Evolutionary conservation across 441 rosid genomes (phyloP), one percentile per base, ranked within the genome.

Genomic region (Gossypium davidsonii): DNA sequence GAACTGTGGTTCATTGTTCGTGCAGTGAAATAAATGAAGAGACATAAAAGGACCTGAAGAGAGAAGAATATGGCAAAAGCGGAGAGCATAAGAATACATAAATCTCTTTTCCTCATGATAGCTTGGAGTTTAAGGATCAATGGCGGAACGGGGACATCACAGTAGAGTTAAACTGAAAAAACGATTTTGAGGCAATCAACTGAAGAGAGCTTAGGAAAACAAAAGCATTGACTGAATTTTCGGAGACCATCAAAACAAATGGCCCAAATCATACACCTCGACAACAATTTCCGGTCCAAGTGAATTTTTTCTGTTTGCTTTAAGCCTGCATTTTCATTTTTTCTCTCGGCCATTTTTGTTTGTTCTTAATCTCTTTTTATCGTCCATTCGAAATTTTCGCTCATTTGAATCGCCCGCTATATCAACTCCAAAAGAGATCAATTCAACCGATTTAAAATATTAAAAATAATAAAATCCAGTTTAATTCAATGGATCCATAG

Each of bases 1-100:
- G 56, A 21, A 18, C 74, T 53, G 49, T 8, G 26, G 26, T 51
- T 76, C 52, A 65, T 53, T 57, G 71, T 37, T 52, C 34, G 17
- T 52, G 12, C 42, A 70, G 34, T 58, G 55, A 3, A 25, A 15
- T 23, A 23, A 51, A 23, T 64, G 6, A 57, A 55, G 49, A 3
- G 14, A 48, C 39, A 18, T 17, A 6, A 51, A 69, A 42, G 78
- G 3, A 89, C 98, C 96, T 91, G 98, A 72, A 95, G 98, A 76
- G 95, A 90, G 90, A 95, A 93, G 93, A 95, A 93, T 71, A 95
- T 87, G 52, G 99, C 97, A 78, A 95, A 90, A 53, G 97, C 97
- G 59, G 91, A 89, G 72, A 93, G 98, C 92, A 95, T 93, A 73
- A 96, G 90, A 77, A 91, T 91, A n/a, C 97, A 95, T 76, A 93